These are phyloP conservation scores for Metschnikowia arizonensis DNA, from an alignment of 805 yeast species.

Conservation along the genomic window DNA sequence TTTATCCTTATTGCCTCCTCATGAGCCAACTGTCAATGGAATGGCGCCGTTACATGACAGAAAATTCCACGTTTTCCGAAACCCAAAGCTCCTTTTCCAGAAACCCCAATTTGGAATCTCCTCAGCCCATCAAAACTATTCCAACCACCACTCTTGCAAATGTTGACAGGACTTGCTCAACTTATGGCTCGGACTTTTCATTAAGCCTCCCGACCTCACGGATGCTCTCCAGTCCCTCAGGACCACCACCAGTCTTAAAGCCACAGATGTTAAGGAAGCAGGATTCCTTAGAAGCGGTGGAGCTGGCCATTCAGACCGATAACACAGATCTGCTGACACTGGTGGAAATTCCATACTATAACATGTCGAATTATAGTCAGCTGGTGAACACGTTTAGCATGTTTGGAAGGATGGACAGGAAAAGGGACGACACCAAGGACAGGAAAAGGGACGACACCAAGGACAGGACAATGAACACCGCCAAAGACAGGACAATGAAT, in stretches of 20 bases:
- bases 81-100: neutral
- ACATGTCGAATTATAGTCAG: constrained; percentile 13
- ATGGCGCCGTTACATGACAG: neutral
- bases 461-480: no score
- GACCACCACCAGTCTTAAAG: neutral
- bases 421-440: no score
- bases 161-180: neutral
- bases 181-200: neutral
- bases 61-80: neutral
- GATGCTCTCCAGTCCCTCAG: neutral
- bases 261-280: neutral
- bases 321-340: constrained; percentile 14
- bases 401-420: constrained; percentile 24
- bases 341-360: constrained; percentile 9
- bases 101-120: neutral
- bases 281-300: neutral
- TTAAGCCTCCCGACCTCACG: neutral
- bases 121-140: no score
- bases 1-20: no score
- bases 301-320: constrained; percentile 8
- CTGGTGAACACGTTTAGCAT: constrained; percentile 15
- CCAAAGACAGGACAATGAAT: no score
- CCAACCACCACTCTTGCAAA: neutral
- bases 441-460: no score
- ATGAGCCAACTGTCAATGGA: constrained; percentile 2